Evolutionary conservation across 75 land plant species (phyloP), one percentile per base, ranked within the genome.

Genomic region (Pseudotsuga menziesii): DNA sequence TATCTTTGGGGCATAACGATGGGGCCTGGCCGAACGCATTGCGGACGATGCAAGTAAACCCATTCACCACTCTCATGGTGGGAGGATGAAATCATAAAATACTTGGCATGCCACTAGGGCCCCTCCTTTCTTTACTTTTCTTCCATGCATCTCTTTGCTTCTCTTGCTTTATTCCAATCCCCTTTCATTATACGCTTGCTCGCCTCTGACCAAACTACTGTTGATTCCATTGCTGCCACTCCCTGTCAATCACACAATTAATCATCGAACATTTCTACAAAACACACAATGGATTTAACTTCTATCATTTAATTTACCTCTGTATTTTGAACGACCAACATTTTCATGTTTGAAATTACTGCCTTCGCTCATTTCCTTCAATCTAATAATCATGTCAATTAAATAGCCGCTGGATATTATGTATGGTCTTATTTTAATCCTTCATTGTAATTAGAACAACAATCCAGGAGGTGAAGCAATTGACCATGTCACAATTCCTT

Each of bases 111-210:
- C 54, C 12, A 9, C 54, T 2, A 2, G 54, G 78, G 83, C 16
- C n/a, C 56, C 1, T 83, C 44, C 63, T 77, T 75, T 72, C 98
- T 85, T 52, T 89, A 82, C 60, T 60, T 80, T 58, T 89, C 92
- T 83, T 95, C 98, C 23, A 95, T 39, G 4, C 12, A 39, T 56
- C 64, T 79, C 90, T 95, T 95, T 26, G 83, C 90, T n/a, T 87
- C 83, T 54, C 85, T 75, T 20, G 96, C 98, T 67, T 61, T 82
- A 17, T 87, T 92, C 96, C 91, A 89, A 15, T 93, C 89, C 72
- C 80, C 80, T 25, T 70, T 85, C 78, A 93, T 19, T 6, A 93
- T 93, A 64, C 82, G 78, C 59, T 74, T 80, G 75, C 88, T 89
- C 72, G 91, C 89, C 44, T 85, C 85, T 13, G 84, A 20, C 98